A percentile compares a stretch with the other conserved stretches of the same genome.
Evolutionary conservation across 192 early-diverging fungal species (phyloP).

Genomic region (Coemansia sp.): DNA sequence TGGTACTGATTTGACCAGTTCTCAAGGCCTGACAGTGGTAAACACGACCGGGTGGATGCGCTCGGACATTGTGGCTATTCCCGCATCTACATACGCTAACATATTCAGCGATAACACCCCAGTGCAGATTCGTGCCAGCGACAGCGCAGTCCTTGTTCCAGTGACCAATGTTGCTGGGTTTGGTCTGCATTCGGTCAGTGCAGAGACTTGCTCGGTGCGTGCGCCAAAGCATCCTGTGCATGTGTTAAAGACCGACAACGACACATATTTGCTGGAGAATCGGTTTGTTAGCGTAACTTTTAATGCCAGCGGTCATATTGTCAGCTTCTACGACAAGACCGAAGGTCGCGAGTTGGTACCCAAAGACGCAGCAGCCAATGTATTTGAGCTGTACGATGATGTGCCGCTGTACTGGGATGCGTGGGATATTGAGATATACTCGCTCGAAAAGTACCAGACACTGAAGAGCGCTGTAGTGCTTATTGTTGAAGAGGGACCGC

Average conservation of each 20-base stretch:
- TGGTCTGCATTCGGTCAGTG: conserved; percentile 12
- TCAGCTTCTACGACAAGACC: conserved; percentile 61
- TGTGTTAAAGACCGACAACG: conserved; percentile 19
- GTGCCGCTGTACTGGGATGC: conserved; percentile 87
- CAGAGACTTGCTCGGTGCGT: too few species aligned
- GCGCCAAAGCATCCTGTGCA: conserved; percentile 20
- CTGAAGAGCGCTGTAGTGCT: conserved; percentile 47
- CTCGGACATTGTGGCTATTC: conserved; percentile 67
- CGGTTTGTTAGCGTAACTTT: conserved; percentile 65
- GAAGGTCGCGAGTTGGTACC: conserved; percentile 54
- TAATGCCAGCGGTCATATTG: conserved; percentile 68
- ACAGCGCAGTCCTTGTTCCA: conserved; percentile 25
- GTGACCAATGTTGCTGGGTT: conserved; percentile 29
- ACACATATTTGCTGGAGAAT: conserved; percentile 66
- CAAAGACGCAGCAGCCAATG: conserved; percentile 54
- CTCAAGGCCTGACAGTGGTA: conserved; percentile 49
- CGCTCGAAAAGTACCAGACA: conserved; percentile 76
- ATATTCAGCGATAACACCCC: neutral
- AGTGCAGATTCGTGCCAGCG: conserved; percentile 28
- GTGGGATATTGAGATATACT: conserved; percentile 89
- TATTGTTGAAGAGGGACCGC: conserved; percentile 75
- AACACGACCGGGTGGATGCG: conserved; percentile 71
- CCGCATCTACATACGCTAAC: conserved; percentile 8
- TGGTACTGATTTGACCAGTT: neutral
- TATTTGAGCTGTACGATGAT: conserved; percentile 82